phyloP scores from a whole-genome alignment of 1,139 yeast genomes.

The Waltiozyma solani region DNA sequence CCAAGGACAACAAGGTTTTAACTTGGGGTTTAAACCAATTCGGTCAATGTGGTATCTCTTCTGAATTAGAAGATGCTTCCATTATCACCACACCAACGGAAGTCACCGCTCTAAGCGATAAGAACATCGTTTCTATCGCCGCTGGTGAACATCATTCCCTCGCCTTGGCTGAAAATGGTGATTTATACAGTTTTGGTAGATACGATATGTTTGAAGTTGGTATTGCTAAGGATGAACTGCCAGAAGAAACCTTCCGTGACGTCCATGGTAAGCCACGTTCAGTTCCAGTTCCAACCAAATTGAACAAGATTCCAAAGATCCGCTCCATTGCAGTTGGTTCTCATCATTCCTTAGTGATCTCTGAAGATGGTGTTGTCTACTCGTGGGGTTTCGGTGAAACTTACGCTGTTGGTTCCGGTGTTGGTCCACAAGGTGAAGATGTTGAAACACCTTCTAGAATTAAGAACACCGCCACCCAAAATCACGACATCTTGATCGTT shows the following conservation, averaged over 20 bases:
- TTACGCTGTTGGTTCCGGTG: slow-evolving; percentile 91
- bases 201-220: slow-evolving; percentile 92
- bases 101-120: slow-evolving; percentile 47
- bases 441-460: slow-evolving; percentile 80
- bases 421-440: slow-evolving; percentile 88
- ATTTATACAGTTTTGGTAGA: slow-evolving; percentile 80
- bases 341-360: slow-evolving; percentile 83
- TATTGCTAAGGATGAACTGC: slow-evolving; percentile 50
- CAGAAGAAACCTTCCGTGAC: slow-evolving; percentile 64
- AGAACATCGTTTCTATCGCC: slow-evolving; percentile 51
- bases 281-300: slow-evolving; percentile 75
- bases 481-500: slow-evolving; percentile 53
- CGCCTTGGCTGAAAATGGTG: slow-evolving; percentile 63
- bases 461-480: slow-evolving; percentile 85
- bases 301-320: slow-evolving; percentile 48
- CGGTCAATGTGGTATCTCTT: slow-evolving; percentile 87
- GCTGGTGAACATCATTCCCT: slow-evolving; percentile 95
- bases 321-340: slow-evolving; percentile 74
- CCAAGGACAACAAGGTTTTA: slow-evolving; percentile 55
- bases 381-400: slow-evolving; percentile 99
- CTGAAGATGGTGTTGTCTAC: slow-evolving; percentile 75
- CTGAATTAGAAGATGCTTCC: slow-evolving; percentile 69
- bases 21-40: slow-evolving; percentile 96
- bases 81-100: slow-evolving; percentile 69
- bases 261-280: slow-evolving; percentile 75